Base-by-base conservation (phyloP, 768 basidiomycete genomes). In the Lactarius akahatsu region DNA sequence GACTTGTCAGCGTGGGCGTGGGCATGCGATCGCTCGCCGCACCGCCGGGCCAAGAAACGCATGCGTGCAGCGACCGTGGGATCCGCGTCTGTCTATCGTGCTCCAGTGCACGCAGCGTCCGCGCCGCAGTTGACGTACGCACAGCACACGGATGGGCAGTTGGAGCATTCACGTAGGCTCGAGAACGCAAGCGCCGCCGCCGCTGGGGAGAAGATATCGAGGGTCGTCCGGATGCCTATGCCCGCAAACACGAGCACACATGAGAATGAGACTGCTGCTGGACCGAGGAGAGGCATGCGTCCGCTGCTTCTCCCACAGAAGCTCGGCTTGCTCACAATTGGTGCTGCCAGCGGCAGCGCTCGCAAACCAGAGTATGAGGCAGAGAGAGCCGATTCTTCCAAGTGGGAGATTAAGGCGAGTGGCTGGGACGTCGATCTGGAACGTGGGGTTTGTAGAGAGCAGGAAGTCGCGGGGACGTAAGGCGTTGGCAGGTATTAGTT, bases 221-320 rank as follows among this genome's bases (percentile, higher is more conserved):
- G 28, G 8, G 45, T 62, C 47, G 28, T 57, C 23, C 38, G 8
- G 28, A 28, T 36, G 2, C 59, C 20, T 23, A 11, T 34, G 20
- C 43, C 55, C 15, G n/a, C 3, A 36, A 60, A 34, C 15, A n/a
- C 28, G 16, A 16, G 20, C 28, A 9, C 43, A 10, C 36, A 4
- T 9, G 40, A 32, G n/a, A 36, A n/a, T 47, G 32, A 63, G 10
- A 4, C 11, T 28, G 20, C 60, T 45, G 23, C 50, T 16, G 43
- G 52, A 36, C 16, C 38, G 45, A 57, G 67, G 61, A 59, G 56
- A n/a, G 67, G 69, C 18, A 70, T 73, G 16, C 72, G 72, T 18
- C 67, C 70, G 23, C 65, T 74, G 56, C 23, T 73, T 23, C 67
- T 74, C 16, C 70, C 73, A 34, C 71, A 72, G 70, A 67, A 73